Conservation (phyloP, 257 asterid genomes). For the Primulina tabacum region DNA sequence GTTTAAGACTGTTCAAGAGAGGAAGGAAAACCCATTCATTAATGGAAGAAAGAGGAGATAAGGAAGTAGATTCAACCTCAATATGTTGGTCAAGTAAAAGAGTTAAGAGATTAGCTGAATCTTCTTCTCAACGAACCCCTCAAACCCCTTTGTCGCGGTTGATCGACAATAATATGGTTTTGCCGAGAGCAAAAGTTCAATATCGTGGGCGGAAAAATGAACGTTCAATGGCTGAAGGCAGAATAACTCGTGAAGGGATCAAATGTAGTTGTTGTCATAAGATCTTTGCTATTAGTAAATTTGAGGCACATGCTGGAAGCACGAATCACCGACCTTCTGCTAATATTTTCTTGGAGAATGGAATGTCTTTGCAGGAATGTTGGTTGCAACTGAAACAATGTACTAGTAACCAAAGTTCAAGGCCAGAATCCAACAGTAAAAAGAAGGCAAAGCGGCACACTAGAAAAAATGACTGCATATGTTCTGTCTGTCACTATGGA, state of each 20-base stretch:
- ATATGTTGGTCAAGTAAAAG: conserved; percentile 51
- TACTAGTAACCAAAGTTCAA: conserved; percentile 18
- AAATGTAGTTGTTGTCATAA: conserved; percentile 68
- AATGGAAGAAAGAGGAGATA: conserved; percentile 27
- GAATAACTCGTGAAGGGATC: conserved; percentile 80
- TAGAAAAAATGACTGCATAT: conserved; percentile 55
- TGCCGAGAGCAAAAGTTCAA: conserved; percentile 63
- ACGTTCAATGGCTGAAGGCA: conserved; percentile 49
- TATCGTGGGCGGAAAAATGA: conserved; percentile 44
- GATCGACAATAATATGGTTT: conserved; percentile 64
- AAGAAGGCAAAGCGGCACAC: conserved; percentile 25
- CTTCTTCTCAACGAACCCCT: conserved; percentile 54
- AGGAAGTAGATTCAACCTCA: conserved; percentile 27
- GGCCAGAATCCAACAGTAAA: conserved; percentile 27
- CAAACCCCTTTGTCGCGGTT: conserved; percentile 70
- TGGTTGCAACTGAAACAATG: conserved; percentile 44
- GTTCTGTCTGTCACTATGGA: conserved; percentile 82
- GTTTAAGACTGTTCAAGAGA: conserved; percentile 29
- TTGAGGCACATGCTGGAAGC: conserved; percentile 81
- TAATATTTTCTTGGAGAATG: conserved; percentile 68
- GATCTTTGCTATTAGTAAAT: conserved; percentile 48
- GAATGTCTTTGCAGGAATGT: conserved; percentile 72
- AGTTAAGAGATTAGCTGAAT: conserved; percentile 38
- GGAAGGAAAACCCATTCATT: conserved; percentile 30
- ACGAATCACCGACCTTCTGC: conserved; percentile 53